phyloP scores from a whole-genome alignment of 2,329 filamentous ascomycete species.

The Hyphodiscus sp. region DNA sequence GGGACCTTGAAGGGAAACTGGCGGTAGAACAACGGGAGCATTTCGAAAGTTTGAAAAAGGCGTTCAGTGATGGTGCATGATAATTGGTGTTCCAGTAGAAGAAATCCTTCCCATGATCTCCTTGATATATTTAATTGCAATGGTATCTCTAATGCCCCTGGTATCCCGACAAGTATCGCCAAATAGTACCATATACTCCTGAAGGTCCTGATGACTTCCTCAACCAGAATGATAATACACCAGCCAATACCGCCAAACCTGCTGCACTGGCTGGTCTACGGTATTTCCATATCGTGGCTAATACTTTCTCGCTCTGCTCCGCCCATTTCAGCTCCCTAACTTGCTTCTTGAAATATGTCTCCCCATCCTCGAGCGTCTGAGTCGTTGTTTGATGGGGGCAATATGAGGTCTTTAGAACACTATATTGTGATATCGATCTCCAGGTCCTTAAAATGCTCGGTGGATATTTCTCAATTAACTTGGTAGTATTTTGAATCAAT shows the following conservation, averaged over 20 bases:
- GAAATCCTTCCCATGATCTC: neutral
- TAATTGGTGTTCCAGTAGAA: neutral
- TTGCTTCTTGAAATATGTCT: conserved; percentile 63
- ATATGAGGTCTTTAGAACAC: conserved; percentile 78
- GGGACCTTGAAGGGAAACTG: conserved; percentile 67
- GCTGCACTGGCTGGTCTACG: conserved; percentile 56
- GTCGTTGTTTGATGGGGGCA: conserved; percentile 40
- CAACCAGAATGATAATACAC: conserved; percentile 61
- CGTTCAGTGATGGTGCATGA: conserved; percentile 42
- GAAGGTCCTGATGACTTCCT: conserved; percentile 36
- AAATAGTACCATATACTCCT: conserved; percentile 22
- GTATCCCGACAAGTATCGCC: conserved; percentile 19
- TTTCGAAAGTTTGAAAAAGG: conserved; percentile 61
- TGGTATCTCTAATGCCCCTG: conserved; percentile 8
- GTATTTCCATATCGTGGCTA: conserved; percentile 54
- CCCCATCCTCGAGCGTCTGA: conserved; percentile 61
- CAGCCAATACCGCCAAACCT: conserved; percentile 60
- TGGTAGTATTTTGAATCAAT: conserved; percentile 60
- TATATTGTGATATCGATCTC: conserved; percentile 64
- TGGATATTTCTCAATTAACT: conserved; percentile 59
- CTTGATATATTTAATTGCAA: neutral
- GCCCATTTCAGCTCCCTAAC: conserved; percentile 62
- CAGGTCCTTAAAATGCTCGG: conserved; percentile 68
- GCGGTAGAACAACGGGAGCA: conserved; percentile 68
- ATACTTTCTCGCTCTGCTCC: conserved; percentile 48